phyloP scores from a whole-genome alignment of 768 basidiomycete species.

The Boletus rufocinnamomeus region DNA sequence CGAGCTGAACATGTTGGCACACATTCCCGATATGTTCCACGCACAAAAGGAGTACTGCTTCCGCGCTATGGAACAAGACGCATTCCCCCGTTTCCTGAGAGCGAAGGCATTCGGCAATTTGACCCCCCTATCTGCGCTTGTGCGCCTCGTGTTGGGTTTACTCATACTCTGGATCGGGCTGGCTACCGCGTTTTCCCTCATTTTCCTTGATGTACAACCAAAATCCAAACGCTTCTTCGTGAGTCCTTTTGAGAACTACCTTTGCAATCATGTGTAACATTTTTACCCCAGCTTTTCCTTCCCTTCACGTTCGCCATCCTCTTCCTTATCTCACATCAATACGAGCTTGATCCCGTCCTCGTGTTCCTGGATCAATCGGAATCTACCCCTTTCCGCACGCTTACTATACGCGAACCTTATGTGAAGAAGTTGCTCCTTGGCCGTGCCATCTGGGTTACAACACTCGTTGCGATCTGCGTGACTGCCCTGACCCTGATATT shows the following conservation, averaged over 20 bases:
- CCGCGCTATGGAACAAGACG: conserved; percentile 94
- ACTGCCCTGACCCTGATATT: conserved; percentile 87
- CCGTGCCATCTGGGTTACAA: conserved; percentile 88
- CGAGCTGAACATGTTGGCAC: conserved; percentile 78
- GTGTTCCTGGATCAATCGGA: conserved; percentile 94
- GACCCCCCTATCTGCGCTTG: conserved; percentile 86
- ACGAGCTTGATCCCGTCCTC: conserved; percentile 95
- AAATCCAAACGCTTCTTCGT: conserved; percentile 95
- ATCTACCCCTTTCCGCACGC: conserved; percentile 94
- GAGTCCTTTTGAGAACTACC: conserved; percentile 40
- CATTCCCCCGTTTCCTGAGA: conserved; percentile 90
- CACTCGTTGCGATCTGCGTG: conserved; percentile 75
- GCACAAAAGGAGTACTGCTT: conserved; percentile 97
- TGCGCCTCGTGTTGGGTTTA: conserved; percentile 82
- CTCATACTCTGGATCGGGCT: conserved; percentile 95
- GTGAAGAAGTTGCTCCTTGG: conserved; percentile 88
- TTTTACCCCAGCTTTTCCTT: conserved; percentile 73
- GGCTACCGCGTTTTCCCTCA: conserved; percentile 82
- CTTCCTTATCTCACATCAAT: conserved; percentile 93
- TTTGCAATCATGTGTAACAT: conserved; percentile 2
- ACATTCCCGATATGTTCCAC: conserved; percentile 96
- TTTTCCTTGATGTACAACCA: conserved; percentile 92
- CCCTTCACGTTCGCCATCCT: conserved; percentile 90
- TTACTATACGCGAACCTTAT: conserved; percentile 90
- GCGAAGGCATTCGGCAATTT: conserved; percentile 98